Percentiles rank a stretch among this genome's conserved stretches.
phyloP scores from a whole-genome alignment of 2,329 filamentous ascomycete genomes.

The Fusarium lyarnte region DNA sequence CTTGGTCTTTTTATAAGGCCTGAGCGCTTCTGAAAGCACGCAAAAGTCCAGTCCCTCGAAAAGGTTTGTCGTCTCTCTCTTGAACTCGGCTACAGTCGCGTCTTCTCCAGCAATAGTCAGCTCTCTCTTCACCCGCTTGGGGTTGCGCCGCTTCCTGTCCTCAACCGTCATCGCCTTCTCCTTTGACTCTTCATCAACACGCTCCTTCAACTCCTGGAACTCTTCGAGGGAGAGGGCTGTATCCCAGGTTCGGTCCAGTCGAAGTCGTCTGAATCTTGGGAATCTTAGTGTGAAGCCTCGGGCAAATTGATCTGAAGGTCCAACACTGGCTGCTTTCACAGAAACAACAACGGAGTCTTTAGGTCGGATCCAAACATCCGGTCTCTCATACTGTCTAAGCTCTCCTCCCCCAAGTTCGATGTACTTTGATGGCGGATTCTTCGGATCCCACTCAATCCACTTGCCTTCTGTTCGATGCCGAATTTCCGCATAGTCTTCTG shows the following conservation, averaged over 20 bases:
- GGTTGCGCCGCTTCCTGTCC: constrained; percentile 64
- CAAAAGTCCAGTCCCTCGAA: constrained; percentile 84
- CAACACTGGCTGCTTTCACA: constrained; percentile 86
- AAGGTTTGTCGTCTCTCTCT: constrained; percentile 67
- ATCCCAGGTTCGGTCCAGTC: constrained; percentile 86
- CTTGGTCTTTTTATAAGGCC: constrained; percentile 79
- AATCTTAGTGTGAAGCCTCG: constrained; percentile 84
- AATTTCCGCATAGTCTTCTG: constrained; percentile 85
- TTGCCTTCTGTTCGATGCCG: constrained; percentile 88
- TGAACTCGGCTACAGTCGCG: constrained; percentile 54
- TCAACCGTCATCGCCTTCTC: constrained; percentile 83
- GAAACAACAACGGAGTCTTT: constrained; percentile 87
- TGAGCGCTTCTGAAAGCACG: constrained; percentile 79
- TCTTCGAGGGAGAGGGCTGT: constrained; percentile 80
- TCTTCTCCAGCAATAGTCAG: constrained; percentile 77
- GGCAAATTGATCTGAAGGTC: constrained; percentile 79
- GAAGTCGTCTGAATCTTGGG: constrained; percentile 84
- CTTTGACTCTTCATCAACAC: constrained; percentile 74
- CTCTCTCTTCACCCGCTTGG: constrained; percentile 74
- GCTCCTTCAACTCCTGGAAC: constrained; percentile 76
- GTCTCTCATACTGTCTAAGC: constrained; percentile 74
- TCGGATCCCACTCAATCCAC: constrained; percentile 86
- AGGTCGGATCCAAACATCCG: constrained; percentile 93
- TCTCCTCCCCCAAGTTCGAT: constrained; percentile 85
- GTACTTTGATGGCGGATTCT: constrained; percentile 78